These are phyloP conservation scores for Hypoxylon sp. DNA, from an alignment of 2,329 filamentous ascomycete genomes.

Conservation along the genomic window DNA sequence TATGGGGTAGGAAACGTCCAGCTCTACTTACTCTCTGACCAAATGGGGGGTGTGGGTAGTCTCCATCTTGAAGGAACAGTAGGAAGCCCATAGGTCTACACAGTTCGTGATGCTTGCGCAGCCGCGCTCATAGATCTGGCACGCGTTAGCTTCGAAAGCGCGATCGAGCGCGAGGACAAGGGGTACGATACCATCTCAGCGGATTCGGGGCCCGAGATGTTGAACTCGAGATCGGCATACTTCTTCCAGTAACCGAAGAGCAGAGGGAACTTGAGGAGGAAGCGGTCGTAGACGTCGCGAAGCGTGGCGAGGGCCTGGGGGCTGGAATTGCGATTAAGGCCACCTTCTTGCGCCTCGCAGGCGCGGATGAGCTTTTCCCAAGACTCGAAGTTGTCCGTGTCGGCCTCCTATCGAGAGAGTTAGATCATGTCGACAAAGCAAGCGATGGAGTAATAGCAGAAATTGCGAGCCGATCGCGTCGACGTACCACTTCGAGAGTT, in stretches of 20 bases:
- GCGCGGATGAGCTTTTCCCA: constrained; percentile 93
- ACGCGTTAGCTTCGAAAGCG: constrained; percentile 39
- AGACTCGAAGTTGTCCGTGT: constrained; percentile 89
- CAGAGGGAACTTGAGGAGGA: constrained; percentile 92
- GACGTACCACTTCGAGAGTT: constrained; percentile 76
- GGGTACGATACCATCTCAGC: constrained; percentile 80
- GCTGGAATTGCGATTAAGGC: constrained; percentile 94
- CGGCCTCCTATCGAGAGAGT: constrained; percentile 58
- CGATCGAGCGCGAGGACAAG: background rate
- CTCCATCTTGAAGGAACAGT: constrained; percentile 97
- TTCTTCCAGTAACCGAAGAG: constrained; percentile 99
- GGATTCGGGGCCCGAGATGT: constrained; percentile 93
- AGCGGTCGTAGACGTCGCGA: constrained; percentile 87
- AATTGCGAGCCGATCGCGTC: constrained; percentile 4
- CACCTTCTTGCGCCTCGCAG: constrained; percentile 86
- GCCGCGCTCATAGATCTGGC: constrained; percentile 90
- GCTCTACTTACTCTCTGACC: constrained; percentile 98
- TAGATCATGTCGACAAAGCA: background rate
- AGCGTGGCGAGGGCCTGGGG: constrained; percentile 89
- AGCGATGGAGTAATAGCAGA: background rate
- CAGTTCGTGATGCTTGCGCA: constrained; percentile 92
- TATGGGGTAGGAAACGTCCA: constrained; percentile 72
- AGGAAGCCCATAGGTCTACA: constrained; percentile 96
- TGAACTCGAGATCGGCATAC: constrained; percentile 97
- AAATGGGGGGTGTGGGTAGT: constrained; percentile 93